Evolutionary conservation across 2,329 filamentous ascomycete genomes (phyloP), one percentile per base, ranked within the genome.

Genomic region (Dactylonectria macrodidyma): DNA sequence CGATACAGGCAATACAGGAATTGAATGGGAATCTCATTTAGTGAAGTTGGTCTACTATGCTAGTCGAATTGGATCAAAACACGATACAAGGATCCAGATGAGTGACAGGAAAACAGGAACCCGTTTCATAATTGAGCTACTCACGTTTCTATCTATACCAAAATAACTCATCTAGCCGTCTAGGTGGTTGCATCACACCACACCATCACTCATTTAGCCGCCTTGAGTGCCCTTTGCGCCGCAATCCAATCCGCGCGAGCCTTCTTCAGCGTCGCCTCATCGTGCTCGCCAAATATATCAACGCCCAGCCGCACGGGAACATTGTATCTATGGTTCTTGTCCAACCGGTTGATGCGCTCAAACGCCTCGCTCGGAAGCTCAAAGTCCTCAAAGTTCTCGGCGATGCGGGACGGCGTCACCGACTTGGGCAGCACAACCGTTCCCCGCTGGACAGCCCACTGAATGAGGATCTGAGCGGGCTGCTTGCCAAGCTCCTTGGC

Each of bases 341-440:
- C 68, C n/a, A 72, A 10, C 2, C 36, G 38, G 22, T 56, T 57
- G 7, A 71, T 62, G 10, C 57, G 47, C 4, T 67, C 57, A 2
- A 70, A 46, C 2, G 65, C 59, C 11, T 38, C 47, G 6, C 59
- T 2, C 1, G 68, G 58, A 7, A 71, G 36, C 54, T 72, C 61
- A 24, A 67, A 66, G 7, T 68, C 71, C 38, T 78, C 73, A 65
- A 86, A 81, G 60, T 88, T 88, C 50, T 81, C 79, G 59, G 81
- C 79, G 60, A 89, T 88, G 38, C 87, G 80, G 12, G 81, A 80
- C 1, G 85, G 81, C 0, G 86, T 89, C 3, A 88, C 86, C 55
- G 84, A 86, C 78, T 89, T 89, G 16, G 87, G 85, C 46, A 89
- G 76, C 8, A 87, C 86, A 8, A 86, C 81, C 1, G 84, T 87